These are phyloP conservation scores for Exophiala mesophila DNA, from an alignment of 2,329 filamentous ascomycete species.

Conservation along the genomic window DNA sequence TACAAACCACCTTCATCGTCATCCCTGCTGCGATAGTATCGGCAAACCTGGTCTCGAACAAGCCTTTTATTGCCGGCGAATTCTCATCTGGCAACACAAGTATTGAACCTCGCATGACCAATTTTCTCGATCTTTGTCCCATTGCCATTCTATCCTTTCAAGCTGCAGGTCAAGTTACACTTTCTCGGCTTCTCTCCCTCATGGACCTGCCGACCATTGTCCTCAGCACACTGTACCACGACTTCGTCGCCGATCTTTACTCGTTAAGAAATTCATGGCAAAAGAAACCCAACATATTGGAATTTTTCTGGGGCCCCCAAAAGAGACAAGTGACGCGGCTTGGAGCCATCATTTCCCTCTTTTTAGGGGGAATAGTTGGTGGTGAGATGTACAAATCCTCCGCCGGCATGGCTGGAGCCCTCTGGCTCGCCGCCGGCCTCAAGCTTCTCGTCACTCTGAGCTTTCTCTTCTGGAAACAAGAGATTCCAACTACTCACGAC, in stretches of 20 bases:
- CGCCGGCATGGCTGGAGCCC: slow-evolving; percentile 39
- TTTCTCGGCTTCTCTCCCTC: slow-evolving; percentile 38
- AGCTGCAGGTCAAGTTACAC: slow-evolving; percentile 39
- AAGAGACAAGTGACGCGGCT: slow-evolving; percentile 29
- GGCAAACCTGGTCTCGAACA: slow-evolving; percentile 30
- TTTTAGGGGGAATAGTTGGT: slow-evolving; percentile 39
- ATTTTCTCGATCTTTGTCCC: slow-evolving; percentile 31
- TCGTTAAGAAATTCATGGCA: slow-evolving; percentile 30
- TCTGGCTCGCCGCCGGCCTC: slow-evolving; percentile 40
- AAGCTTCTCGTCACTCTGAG: slow-evolving; percentile 35
- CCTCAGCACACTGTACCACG: slow-evolving; percentile 43
- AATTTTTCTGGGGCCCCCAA: slow-evolving; percentile 23
- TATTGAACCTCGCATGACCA: slow-evolving; percentile 9
- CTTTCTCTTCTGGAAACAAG: slow-evolving; percentile 37
- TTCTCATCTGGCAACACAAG: slow-evolving; percentile 24
- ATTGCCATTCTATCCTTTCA: slow-evolving; percentile 40
- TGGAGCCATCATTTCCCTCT: slow-evolving; percentile 34
- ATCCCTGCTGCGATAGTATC: slow-evolving; percentile 35
- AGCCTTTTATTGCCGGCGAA: slow-evolving; percentile 21
- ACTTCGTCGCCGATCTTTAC: slow-evolving; percentile 40
- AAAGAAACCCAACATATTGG: slow-evolving; percentile 37
- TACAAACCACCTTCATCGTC: slow-evolving; percentile 35
- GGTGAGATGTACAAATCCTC: slow-evolving; percentile 39
- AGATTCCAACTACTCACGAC: slow-evolving; percentile 5
- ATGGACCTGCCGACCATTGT: slow-evolving; percentile 45